Percentiles rank a stretch among this genome's conserved stretches.
Conservation (phyloP, 1,284 basidiomycete genomes). For the Leccinum subfulvum region DNA sequence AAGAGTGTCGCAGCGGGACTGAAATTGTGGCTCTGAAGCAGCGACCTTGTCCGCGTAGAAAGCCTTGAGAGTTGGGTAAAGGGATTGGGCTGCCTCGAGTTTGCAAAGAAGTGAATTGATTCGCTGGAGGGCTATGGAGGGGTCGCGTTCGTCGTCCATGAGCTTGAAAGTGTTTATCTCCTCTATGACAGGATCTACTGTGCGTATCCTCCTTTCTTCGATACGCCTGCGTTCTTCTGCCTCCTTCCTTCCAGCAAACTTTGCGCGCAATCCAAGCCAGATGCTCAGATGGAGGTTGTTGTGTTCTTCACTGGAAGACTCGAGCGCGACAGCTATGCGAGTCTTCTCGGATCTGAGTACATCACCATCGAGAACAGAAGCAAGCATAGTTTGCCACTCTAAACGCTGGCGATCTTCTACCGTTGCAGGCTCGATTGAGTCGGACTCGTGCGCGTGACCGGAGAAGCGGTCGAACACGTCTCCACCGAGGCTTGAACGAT, state of each 20-base stretch:
- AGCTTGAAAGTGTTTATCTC: slow-evolving; percentile 78
- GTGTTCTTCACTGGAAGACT: slow-evolving; percentile 67
- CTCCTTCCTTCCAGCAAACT: slow-evolving; percentile 75
- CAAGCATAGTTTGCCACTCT: slow-evolving; percentile 94
- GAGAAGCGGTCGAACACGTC: slow-evolving; percentile 54
- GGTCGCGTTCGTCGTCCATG: slow-evolving; percentile 42
- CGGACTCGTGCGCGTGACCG: slow-evolving; percentile 55
- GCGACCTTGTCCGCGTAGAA: slow-evolving; percentile 78
- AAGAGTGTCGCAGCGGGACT: slow-evolving; percentile 79
- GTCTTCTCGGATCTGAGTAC: slow-evolving; percentile 92
- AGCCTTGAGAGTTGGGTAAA: slow-evolving; percentile 84
- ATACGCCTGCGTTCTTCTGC: slow-evolving; percentile 82
- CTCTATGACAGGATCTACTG: slow-evolving; percentile 80
- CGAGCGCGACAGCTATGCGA: slow-evolving; percentile 75
- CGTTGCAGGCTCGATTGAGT: slow-evolving; percentile 59
- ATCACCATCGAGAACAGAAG: slow-evolving; percentile 89
- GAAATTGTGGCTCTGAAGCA: slow-evolving; percentile 67
- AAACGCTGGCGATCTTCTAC: slow-evolving; percentile 78
- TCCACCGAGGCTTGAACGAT: slow-evolving; percentile 39
- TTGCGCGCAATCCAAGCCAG: slow-evolving; percentile 91
- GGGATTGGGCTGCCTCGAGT: slow-evolving; percentile 79
- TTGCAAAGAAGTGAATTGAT: slow-evolving; percentile 76
- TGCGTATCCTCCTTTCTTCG: slow-evolving; percentile 78
- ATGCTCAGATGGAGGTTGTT: slow-evolving; percentile 66
- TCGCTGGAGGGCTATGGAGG: slow-evolving; percentile 61